Evolutionary conservation across 2,329 filamentous ascomycete genomes (phyloP).

Genomic region (Lizonia empirigonia): DNA sequence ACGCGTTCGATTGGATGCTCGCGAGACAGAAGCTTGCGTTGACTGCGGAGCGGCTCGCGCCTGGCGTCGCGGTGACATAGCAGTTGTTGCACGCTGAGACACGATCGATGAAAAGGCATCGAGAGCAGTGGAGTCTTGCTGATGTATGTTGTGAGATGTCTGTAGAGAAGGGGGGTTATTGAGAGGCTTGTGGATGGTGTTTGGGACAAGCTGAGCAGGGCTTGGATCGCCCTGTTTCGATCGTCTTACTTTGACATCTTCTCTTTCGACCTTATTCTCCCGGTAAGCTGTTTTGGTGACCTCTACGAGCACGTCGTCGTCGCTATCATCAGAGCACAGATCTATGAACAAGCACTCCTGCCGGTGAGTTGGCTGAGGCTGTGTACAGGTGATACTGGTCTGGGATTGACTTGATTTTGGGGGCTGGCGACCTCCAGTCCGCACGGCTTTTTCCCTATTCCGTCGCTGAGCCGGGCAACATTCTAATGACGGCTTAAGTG

Average conservation of each 20-base stretch:
- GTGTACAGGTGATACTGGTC: background rate
- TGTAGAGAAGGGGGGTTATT: background rate
- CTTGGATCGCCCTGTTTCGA: background rate
- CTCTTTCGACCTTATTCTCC: background rate
- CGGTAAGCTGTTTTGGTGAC: background rate
- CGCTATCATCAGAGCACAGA: background rate
- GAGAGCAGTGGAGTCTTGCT: background rate
- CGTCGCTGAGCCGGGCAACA: background rate
- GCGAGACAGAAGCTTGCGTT: conserved; percentile 6
- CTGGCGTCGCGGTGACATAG: background rate
- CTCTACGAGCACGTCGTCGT: background rate
- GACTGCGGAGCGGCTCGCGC: background rate
- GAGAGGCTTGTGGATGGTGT: background rate
- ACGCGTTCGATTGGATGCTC: conserved; percentile 5
- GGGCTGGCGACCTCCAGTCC: background rate
- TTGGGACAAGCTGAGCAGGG: background rate
- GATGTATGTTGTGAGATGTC: background rate
- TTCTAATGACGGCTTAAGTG: background rate
- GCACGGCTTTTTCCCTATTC: background rate
- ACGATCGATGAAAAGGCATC: background rate
- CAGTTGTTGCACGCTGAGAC: background rate
- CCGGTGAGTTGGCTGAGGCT: background rate
- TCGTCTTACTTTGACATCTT: background rate
- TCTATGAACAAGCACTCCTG: background rate
- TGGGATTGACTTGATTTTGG: background rate